Evolutionary conservation across 371 early-diverging fungal genomes (phyloP), one percentile per base, ranked within the genome.

Genomic region (Rhizopus sp.): DNA sequence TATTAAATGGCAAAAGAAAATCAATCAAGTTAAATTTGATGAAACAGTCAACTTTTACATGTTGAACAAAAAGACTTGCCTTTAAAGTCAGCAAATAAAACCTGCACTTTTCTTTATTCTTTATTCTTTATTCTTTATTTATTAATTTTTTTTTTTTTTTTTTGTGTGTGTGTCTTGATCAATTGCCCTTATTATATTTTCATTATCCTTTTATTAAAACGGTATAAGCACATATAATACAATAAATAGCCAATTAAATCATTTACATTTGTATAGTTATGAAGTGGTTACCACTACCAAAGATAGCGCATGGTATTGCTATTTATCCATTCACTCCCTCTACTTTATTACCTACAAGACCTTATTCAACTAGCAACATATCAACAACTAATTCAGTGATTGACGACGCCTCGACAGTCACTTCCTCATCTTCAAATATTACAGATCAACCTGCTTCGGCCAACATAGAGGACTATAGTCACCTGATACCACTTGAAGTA

Each of bases 211-310:
- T 16, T 8, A 32, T 2, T 32, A 3, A 50, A 34, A 35, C 13
- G 23, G 23, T 23, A 50, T 13, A 50, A 3, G 37, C 7, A 35
- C n/a, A 47, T 17, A 47, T 8, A 7, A 8, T n/a, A 50, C 31
- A 35, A 50, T 16, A 16, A 33, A n/a, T 7, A 31, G 17, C 30
- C 9, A 52, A 39, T 8, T 17, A 40, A 40, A 35, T 46, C 7
- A 7, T 46, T 29, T 15, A 9, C 8, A 9, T 7, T 29, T 33
- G 16, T 16, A n/a, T 45, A 31, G 59, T 55, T 62, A 75, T 71
- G 75, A 77, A 73, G 72, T 81, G 81, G 81, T 60, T 74, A 40
- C 81, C 81, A 38, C 60, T 81, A 48, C 75, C 78, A 10, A 76
- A 78, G 60, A 74, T 81, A 59, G 78, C 77, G 31, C 72, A 81